Evolutionary conservation across 495 filamentous ascomycete genomes (phyloP), one percentile per base, ranked within the genome.

Genomic region (Penicillium psychrofluorescens): DNA sequence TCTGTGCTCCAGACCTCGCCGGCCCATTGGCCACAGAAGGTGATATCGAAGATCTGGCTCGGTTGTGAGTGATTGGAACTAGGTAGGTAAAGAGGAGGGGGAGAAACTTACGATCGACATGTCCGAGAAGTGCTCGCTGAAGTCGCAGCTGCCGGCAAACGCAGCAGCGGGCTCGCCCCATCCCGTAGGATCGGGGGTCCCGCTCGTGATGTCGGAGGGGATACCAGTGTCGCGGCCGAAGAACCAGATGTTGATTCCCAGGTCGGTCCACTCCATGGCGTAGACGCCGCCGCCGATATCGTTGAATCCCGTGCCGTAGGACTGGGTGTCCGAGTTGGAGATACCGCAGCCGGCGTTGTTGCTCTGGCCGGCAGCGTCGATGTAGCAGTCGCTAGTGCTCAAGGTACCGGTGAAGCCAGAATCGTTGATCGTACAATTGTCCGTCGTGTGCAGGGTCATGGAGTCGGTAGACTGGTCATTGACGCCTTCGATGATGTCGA

Each of bases 401-500:
- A 75, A 47, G 34, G 46, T 39, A 37, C 76, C 68, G 6, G 48
- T 53, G 40, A 72, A 63, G 38, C 76, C 79, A 7, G 61, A 60
- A 46, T 65, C 54, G 14, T 50, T 43, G 66, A 85, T 78, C 27
- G 60, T 59, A 68, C 84, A 89, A 37, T 68, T 72, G 8, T 68
- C 51, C 37, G 67, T 70, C 31, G 83, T 86, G 69, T 87, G 83
- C 5, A 86, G 70, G 34, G 81, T 76, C 71, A 86, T 79, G 31
- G 74, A 66, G 60, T 85, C 83, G 28, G 63, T 61, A 30, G 64
- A 51, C 11, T 67, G 57, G 22, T 62, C 54, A 67, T 85, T 84
- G 40, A 81, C 80, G 33, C 81, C 78, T 60, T 88, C 84, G 64
- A 90, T 82, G 37, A 88, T 73, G 45, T 88, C 84, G 52, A 86